Conservation (phyloP, 352 stramenopile genomes). For the Globisporangium heterothallicum region DNA sequence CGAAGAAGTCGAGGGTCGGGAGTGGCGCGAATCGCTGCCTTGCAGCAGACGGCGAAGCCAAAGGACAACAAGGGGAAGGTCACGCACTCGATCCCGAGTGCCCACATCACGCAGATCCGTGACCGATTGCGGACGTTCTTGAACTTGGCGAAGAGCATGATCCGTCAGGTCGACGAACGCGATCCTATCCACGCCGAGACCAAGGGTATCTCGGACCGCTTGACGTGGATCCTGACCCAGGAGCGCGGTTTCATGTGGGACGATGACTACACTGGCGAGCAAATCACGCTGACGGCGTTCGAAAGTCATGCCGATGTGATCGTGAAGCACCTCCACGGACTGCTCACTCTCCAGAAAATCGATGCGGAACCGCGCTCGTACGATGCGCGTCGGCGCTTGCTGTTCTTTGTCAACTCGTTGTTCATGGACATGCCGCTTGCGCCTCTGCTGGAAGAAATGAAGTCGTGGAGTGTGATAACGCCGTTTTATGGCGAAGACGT, state of each 20-base stretch:
- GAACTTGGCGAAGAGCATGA: conserved; percentile 88
- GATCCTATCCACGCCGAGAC: conserved; percentile 81
- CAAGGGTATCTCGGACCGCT: conserved; percentile 90
- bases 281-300: conserved; percentile 87
- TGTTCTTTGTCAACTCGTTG: conserved; percentile 99
- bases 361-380: conserved; percentile 96
- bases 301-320: conserved; percentile 78
- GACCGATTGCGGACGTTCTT: conserved; percentile 94
- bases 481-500: conserved; percentile 99
- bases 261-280: conserved; percentile 94
- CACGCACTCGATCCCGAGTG: conserved; percentile 68
- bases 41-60: conserved; percentile 71
- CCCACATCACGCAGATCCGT: conserved; percentile 89
- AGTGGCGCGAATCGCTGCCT: conserved; percentile 74
- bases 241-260: conserved; percentile 99
- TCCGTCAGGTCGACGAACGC: conserved; percentile 69
- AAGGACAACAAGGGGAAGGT: conserved; percentile 45
- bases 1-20: conserved; percentile 76
- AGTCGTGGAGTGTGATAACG: conserved; percentile 98
- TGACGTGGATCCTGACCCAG: conserved; percentile 95
- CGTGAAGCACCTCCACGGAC: conserved; percentile 88
- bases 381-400: conserved; percentile 92
- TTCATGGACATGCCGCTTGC: conserved; percentile 99
- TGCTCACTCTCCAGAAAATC: conserved; percentile 95
- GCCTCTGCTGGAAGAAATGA: conserved; percentile 96